Evolutionary conservation across 768 basidiomycete genomes (phyloP), one percentile per base, ranked within the genome.

Genomic region (Mycena galopus): DNA sequence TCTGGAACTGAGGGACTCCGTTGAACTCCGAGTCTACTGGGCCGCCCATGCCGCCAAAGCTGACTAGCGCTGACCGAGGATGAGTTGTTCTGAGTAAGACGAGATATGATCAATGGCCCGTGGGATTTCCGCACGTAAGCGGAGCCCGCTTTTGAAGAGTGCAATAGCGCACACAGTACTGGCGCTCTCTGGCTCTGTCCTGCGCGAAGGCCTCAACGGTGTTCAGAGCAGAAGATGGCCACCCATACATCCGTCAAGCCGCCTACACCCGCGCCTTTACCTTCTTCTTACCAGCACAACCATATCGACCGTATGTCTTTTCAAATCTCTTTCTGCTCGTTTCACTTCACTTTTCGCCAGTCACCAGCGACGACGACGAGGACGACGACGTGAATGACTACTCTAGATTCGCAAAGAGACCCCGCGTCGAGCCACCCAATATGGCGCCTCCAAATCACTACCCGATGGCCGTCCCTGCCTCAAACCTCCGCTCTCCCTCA

Each of bases 311-410:
- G 73, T 74, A 17, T 85, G 88, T 75, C 88, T 94, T 79, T 29
- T 85, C 29, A 12, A n/a, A 6, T 6, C 30, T 57, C 17, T 33
- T 35, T 27, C 25, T 11, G 53, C 33, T 32, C 17, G 10, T 29
- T 12, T 51, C 11, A 16, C n/a, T 62, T 63, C 33, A 67, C 27
- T 58, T 63, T 44, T 29, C 10, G 32, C 44, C 65, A 75, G 73
- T 75, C 25, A 75, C 74, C 61, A 68, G 67, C 72, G 92, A 92
- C 81, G 92, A 93, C 80, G 91, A 92, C 77, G 88, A 89, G 76
- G 80, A 83, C 77, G 83, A 84, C 74, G 75, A 82, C 73, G 70
- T 76, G 47, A 53, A 82, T 75, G 78, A 80, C 71, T 74, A 78
- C 33, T 68, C 80, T 27, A 78, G 83, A 79, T 79, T 77, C 71